A percentile compares a stretch with the other conserved stretches of the same genome.
Conservation (phyloP, 768 basidiomycete genomes). For the Russula brevipes region DNA sequence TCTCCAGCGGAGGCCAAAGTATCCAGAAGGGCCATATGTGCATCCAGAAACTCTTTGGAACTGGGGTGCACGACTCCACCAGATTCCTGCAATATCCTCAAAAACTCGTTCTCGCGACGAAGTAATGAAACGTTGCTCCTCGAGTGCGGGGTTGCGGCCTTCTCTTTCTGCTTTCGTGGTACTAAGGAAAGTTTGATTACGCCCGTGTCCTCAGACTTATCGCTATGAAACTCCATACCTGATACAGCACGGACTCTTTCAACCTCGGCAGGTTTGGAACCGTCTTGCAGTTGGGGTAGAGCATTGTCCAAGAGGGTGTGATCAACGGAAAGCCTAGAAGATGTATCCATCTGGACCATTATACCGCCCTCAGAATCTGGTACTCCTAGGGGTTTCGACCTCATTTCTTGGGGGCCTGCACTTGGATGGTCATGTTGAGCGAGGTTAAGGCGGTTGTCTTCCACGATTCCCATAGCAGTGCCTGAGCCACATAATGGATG, state of each 20-base stretch:
- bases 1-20: slow-evolving; percentile 54
- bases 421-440: background rate
- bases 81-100: slow-evolving; percentile 55
- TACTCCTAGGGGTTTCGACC: background rate
- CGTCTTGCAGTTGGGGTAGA: background rate
- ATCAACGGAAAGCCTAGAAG: background rate
- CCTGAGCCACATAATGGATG: background rate
- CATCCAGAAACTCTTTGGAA: slow-evolving; percentile 64
- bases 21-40: slow-evolving; percentile 59
- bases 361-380: background rate
- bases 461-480: background rate
- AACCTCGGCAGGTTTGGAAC: background rate
- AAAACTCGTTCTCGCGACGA: slow-evolving; percentile 75
- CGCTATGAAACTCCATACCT: background rate
- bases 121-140: slow-evolving; percentile 71
- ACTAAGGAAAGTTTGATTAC: slow-evolving; percentile 9
- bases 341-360: background rate
- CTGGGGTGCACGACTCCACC: slow-evolving; percentile 66
- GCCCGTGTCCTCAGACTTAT: background rate
- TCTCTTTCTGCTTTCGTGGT: slow-evolving; percentile 20
- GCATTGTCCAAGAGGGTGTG: background rate
- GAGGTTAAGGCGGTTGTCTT: background rate
- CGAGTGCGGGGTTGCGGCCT: slow-evolving; percentile 23
- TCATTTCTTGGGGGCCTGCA: background rate
- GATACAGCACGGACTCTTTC: background rate